Conservation (phyloP, 1,284 basidiomycete genomes). For the Apiotrichum sp. region DNA sequence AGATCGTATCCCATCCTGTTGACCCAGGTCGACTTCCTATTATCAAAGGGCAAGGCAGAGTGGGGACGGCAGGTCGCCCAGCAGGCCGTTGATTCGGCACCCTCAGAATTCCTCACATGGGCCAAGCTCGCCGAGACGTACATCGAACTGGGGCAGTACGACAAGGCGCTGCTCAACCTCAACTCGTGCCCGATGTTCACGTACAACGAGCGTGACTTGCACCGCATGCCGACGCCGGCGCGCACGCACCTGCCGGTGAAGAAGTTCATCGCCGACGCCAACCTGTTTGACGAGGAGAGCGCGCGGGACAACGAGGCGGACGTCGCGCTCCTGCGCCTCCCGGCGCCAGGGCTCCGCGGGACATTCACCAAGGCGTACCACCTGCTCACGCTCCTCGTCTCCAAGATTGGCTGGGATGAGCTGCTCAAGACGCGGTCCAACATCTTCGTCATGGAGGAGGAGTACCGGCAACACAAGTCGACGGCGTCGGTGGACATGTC, state of each 20-base stretch:
- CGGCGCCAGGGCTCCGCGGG: constrained; percentile 86
- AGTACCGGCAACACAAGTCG: constrained; percentile 66
- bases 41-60: constrained; percentile 68
- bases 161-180: constrained; percentile 79
- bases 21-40: constrained; percentile 85
- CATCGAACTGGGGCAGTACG: constrained; percentile 81
- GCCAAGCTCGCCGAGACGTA: constrained; percentile 94
- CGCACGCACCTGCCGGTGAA: constrained; percentile 83
- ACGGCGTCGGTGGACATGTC: constrained; percentile 50
- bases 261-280: constrained; percentile 69
- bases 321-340: constrained; percentile 82
- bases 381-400: constrained; percentile 80
- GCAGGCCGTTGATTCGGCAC: constrained; percentile 95
- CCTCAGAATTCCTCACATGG: constrained; percentile 97
- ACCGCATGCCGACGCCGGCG: constrained; percentile 75
- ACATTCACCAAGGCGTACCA: constrained; percentile 94
- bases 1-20: constrained; percentile 92
- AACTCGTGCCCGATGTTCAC: constrained; percentile 99
- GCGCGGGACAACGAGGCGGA: constrained; percentile 87
- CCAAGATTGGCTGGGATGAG: constrained; percentile 97
- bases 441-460: constrained; percentile 99
- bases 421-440: constrained; percentile 84
- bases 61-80: constrained; percentile 90
- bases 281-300: constrained; percentile 54
- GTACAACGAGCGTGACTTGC: constrained; percentile 92